Evolutionary conservation across 129 eudicot species (phyloP).

Genomic region (Pseudognaphalium luteoalbum): DNA sequence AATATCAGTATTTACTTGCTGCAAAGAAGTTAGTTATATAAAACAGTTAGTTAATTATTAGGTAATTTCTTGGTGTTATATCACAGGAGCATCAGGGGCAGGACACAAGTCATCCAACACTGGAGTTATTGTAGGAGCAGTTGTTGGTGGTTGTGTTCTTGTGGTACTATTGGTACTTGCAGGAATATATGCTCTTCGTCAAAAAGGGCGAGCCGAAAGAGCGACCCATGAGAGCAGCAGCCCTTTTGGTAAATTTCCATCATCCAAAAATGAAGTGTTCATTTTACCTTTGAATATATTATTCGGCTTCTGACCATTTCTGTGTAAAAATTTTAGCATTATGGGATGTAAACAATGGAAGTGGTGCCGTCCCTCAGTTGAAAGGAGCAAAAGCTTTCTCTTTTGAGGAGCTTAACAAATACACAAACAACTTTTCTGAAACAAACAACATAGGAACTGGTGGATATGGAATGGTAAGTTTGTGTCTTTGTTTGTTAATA

Average conservation of each 20-base stretch:
- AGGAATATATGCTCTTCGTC: constrained; percentile 32
- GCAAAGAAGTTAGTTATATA: not conserved
- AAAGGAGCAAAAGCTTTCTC: constrained; percentile 67
- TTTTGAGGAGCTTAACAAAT: constrained; percentile 59
- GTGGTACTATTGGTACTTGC: constrained; percentile 40
- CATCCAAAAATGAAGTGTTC: not conserved
- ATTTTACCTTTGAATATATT: not conserved
- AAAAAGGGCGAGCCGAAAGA: constrained; percentile 49
- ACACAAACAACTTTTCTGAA: constrained; percentile 61
- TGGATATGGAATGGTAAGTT: constrained; percentile 77
- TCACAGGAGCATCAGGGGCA: not conserved
- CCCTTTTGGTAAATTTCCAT: constrained; percentile 55
- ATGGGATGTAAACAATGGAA: constrained; percentile 59
- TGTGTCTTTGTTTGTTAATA: not conserved
- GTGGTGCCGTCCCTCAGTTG: constrained; percentile 65
- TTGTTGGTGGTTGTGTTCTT: constrained; percentile 47
- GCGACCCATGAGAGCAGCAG: constrained; percentile 35
- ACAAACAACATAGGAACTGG: constrained; percentile 63
- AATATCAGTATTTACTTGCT: too few species aligned
- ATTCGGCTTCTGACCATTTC: not conserved
- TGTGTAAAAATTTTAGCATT: constrained; percentile 45
- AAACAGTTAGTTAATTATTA: not conserved
- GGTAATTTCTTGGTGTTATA: not conserved
- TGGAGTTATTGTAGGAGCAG: constrained; percentile 44
- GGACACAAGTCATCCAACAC: constrained; percentile 40